Base-by-base conservation (phyloP, 1,139 yeast genomes). In the Scheffersomyces lignicola region DNA sequence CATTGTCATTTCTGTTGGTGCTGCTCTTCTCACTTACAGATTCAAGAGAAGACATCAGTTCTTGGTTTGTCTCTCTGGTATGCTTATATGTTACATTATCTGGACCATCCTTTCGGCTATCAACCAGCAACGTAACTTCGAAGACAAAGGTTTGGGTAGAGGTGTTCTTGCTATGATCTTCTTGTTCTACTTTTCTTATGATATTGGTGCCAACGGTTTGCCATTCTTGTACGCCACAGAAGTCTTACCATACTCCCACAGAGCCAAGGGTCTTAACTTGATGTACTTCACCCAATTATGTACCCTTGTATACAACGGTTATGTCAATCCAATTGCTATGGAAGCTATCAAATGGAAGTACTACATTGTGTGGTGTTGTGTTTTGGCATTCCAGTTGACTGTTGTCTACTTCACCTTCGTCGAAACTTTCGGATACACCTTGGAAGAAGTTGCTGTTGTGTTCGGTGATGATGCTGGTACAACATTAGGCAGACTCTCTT, bases 311-410 rank as follows among this genome's bases (percentile, higher is more conserved):
- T 57, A 47, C 41, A 58, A 58, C 38, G 59, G 76, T 28, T 78
- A 69, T 49, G 80, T 76, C 34, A 76, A 76, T 48, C 76, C 83
- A 7, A 66, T 78, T 49, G 84, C 82, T 23, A 70, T 78, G 77
- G 78, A 68, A 39, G 72, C 73, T 24, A 71, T 78, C 43, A 65
- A 64, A 29, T 78, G 82, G 81, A 76, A 73, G 48, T 78, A 76
- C 59, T 79, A 78, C 52, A 75, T 78, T 45, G 80, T 78, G 7
- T 77, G 54, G 56, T 59, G 73, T 44, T 62, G 69, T 52, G 47
- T 62, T 24, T 47, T 69, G 31, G 62, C 56, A 1, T 65, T 62
- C 29, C 74, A 69, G 42, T 44, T 65, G 16, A 39, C 51, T n/a
- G 52, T 67, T 22, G 70, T 67, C 24, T 63, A 52, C 48, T 64